Conservation (phyloP, 1,139 yeast genomes). For the Geotrichum restrictum region DNA sequence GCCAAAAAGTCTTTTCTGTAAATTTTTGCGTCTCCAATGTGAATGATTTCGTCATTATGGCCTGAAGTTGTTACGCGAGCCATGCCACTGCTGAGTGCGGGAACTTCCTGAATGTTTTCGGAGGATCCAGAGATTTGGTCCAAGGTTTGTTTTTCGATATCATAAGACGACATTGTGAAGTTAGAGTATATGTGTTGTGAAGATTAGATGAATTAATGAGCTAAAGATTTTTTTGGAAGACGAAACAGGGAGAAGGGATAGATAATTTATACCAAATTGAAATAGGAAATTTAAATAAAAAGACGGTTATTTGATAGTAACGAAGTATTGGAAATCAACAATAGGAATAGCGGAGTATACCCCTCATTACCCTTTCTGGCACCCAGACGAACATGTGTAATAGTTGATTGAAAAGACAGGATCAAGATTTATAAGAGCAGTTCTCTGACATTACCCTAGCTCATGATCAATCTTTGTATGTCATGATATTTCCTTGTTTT, state of each 20-base stretch:
- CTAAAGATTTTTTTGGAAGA: not conserved
- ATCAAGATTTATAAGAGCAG: too few relatives aligned
- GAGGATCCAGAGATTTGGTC: slow-evolving; percentile 9
- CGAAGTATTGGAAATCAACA: too few relatives aligned
- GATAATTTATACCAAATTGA: too few relatives aligned
- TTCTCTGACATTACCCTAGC: too few relatives aligned
- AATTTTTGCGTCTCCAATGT: slow-evolving; percentile 65
- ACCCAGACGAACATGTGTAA: too few relatives aligned
- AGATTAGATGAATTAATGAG: not conserved
- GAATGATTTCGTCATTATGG: slow-evolving; percentile 50
- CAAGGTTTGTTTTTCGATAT: slow-evolving; percentile 12
- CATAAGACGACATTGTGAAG: not conserved
- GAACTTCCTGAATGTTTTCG: not conserved
- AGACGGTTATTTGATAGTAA: too few relatives aligned
- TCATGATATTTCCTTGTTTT: too few relatives aligned
- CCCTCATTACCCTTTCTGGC: too few relatives aligned
- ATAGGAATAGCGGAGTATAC: too few relatives aligned
- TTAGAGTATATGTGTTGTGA: not conserved
- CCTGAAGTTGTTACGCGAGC: slow-evolving; percentile 21
- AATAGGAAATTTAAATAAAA: too few relatives aligned
- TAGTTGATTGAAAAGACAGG: too few relatives aligned
- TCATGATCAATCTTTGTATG: too few relatives aligned
- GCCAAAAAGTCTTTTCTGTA: slow-evolving; percentile 52
- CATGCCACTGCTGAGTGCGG: not conserved
- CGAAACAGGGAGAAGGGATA: not conserved